Conservation (phyloP, 441 rosid genomes). For the Aleurites moluccanus region DNA sequence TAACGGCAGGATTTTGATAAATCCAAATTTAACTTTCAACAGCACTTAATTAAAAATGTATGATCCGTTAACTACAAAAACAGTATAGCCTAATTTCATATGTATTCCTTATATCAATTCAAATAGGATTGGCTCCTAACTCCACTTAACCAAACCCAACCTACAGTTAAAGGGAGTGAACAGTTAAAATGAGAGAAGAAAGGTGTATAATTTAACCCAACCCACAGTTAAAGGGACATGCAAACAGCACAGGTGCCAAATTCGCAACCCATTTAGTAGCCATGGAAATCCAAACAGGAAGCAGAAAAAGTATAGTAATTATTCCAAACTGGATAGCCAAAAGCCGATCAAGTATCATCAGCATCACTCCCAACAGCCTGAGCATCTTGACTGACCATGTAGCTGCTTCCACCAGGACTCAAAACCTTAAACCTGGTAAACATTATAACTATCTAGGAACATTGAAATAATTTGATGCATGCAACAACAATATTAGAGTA, state of each 20-base stretch:
- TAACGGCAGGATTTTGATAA: too few species aligned
- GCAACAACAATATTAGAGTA: conserved; percentile 2
- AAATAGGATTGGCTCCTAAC: too few species aligned
- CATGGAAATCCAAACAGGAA: neutral
- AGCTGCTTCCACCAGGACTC: conserved; percentile 58
- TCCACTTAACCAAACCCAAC: too few species aligned
- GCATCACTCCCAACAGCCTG: conserved; percentile 47
- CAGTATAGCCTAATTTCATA: too few species aligned
- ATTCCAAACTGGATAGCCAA: neutral
- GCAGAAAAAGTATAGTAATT: conserved; percentile 29
- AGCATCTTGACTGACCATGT: conserved; percentile 43
- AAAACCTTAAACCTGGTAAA: conserved; percentile 67
- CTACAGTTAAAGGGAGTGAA: too few species aligned
- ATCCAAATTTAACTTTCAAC: too few species aligned
- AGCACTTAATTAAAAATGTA: too few species aligned
- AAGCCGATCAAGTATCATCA: conserved; percentile 39
- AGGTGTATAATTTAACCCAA: too few species aligned
- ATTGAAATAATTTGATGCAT: neutral
- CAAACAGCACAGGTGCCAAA: neutral
- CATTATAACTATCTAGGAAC: conserved; percentile 17
- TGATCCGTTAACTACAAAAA: too few species aligned
- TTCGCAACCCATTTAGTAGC: conserved; percentile 10
- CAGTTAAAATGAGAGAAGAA: too few species aligned
- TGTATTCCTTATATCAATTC: too few species aligned
- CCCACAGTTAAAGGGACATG: too few species aligned